A percentile compares a stretch with the other conserved stretches of the same genome.
phyloP scores from a whole-genome alignment of 257 asterid species.

The Echites panduratus region DNA sequence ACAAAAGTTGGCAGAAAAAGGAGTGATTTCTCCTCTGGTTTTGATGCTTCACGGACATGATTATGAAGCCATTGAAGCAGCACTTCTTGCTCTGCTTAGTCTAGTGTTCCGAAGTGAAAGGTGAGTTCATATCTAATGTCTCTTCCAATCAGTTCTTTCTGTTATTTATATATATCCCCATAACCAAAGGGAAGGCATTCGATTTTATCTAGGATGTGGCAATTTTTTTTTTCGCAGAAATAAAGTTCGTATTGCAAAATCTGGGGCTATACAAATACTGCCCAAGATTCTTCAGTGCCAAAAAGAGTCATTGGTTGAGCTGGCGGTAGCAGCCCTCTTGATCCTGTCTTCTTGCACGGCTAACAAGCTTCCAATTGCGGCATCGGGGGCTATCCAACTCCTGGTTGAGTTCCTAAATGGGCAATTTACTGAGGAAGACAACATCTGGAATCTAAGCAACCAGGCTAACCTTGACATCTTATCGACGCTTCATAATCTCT shows the following conservation, averaged over 20 bases:
- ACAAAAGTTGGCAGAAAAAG: conserved; percentile 48
- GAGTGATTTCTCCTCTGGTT: conserved; percentile 44
- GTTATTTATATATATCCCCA: neutral
- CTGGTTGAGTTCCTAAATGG: conserved; percentile 41
- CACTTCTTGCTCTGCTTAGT: conserved; percentile 65
- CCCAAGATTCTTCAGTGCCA: conserved; percentile 45
- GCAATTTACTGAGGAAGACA: conserved; percentile 15
- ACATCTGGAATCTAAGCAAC: conserved; percentile 21
- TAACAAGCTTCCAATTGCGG: conserved; percentile 57
- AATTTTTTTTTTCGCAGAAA: conserved; percentile 47
- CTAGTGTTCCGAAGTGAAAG: conserved; percentile 73
- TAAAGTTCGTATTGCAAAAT: conserved; percentile 45
- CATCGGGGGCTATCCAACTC: conserved; percentile 51
- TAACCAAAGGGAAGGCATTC: neutral
- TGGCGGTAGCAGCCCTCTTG: conserved; percentile 54
- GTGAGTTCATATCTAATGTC: conserved; percentile 20
- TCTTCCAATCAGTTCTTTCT: neutral
- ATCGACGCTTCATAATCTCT: conserved; percentile 61
- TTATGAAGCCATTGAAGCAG: conserved; percentile 57
- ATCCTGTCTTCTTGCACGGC: conserved; percentile 58
- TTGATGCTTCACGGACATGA: conserved; percentile 53
- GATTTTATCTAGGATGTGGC: neutral
- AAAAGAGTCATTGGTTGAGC: conserved; percentile 37
- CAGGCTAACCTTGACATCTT: conserved; percentile 56
- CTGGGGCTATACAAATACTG: conserved; percentile 53